Evolutionary conservation across 257 asterid species (phyloP).

Genomic region (Fraxinus americana): DNA sequence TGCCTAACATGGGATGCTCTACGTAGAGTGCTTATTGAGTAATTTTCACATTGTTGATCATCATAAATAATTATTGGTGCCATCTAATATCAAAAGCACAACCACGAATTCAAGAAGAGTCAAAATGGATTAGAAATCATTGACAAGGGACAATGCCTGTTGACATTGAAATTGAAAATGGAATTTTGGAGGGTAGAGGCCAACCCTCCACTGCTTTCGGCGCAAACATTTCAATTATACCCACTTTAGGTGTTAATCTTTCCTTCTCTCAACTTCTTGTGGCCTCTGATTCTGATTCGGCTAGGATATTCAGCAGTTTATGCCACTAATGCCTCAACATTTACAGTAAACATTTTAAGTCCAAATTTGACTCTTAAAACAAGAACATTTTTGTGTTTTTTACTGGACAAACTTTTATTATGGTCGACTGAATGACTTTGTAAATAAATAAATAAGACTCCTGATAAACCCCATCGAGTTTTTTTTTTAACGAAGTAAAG

Average conservation of each 20-base stretch:
- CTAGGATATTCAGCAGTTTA: not conserved
- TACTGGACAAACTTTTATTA: no score
- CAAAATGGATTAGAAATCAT: not conserved
- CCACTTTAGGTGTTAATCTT: slow-evolving; percentile 31
- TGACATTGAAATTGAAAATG: not conserved
- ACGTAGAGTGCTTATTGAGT: no score
- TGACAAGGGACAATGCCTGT: no score
- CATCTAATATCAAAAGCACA: not conserved
- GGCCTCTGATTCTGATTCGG: slow-evolving; percentile 14
- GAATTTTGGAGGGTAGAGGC: slow-evolving; percentile 21
- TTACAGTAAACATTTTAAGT: not conserved
- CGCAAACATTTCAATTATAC: slow-evolving; percentile 7
- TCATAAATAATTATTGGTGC: no score
- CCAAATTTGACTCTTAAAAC: not conserved
- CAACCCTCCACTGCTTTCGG: slow-evolving; percentile 37
- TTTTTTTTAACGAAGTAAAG: not conserved
- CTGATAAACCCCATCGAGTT: no score
- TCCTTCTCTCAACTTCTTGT: slow-evolving; percentile 24
- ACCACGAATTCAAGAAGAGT: not conserved
- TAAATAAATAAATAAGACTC: not conserved
- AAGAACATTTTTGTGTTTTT: no score
- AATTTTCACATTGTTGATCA: no score
- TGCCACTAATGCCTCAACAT: not conserved
- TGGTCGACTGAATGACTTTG: not conserved
- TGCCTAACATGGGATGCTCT: no score